Evolutionary conservation across 768 basidiomycete genomes (phyloP).

Genomic region (Tylopilus sp.): DNA sequence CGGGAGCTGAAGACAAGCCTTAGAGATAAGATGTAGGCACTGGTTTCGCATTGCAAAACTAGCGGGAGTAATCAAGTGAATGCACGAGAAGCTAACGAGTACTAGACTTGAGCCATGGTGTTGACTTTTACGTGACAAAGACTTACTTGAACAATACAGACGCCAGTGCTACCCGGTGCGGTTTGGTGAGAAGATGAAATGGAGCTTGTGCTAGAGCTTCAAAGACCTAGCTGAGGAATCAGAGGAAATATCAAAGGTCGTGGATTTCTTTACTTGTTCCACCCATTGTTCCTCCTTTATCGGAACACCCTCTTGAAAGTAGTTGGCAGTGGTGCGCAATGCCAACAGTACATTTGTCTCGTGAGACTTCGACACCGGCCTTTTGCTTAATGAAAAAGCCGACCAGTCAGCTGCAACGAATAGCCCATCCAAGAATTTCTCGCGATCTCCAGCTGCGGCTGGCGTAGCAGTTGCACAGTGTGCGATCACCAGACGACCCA

Average conservation of each 20-base stretch:
- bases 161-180: slow-evolving; percentile 71
- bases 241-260: slow-evolving; percentile 5
- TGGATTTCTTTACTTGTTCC: slow-evolving; percentile 37
- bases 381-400: slow-evolving; percentile 41
- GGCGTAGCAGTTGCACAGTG: slow-evolving; percentile 55
- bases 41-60: slow-evolving; percentile 37
- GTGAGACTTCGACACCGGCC: slow-evolving; percentile 60
- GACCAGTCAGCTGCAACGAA: slow-evolving; percentile 69
- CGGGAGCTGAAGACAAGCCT: slow-evolving; percentile 33
- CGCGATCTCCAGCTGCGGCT: slow-evolving; percentile 39
- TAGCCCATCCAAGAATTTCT: slow-evolving; percentile 56
- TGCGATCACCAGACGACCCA: slow-evolving; percentile 71
- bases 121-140: neutral
- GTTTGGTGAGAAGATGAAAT: slow-evolving; percentile 58
- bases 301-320: slow-evolving; percentile 54
- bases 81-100: slow-evolving; percentile 58
- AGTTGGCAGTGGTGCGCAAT: slow-evolving; percentile 77
- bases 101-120: slow-evolving; percentile 3
- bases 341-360: slow-evolving; percentile 86
- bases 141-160: slow-evolving; percentile 89
- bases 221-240: slow-evolving; percentile 47
- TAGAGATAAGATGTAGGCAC: slow-evolving; percentile 43
- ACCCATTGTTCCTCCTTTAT: slow-evolving; percentile 49
- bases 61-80: slow-evolving; percentile 43
- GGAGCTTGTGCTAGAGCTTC: slow-evolving; percentile 47